A percentile compares a stretch with the other conserved stretches of the same genome.
Conservation (phyloP, 495 filamentous ascomycete genomes). For the Neurospora sp. region DNA sequence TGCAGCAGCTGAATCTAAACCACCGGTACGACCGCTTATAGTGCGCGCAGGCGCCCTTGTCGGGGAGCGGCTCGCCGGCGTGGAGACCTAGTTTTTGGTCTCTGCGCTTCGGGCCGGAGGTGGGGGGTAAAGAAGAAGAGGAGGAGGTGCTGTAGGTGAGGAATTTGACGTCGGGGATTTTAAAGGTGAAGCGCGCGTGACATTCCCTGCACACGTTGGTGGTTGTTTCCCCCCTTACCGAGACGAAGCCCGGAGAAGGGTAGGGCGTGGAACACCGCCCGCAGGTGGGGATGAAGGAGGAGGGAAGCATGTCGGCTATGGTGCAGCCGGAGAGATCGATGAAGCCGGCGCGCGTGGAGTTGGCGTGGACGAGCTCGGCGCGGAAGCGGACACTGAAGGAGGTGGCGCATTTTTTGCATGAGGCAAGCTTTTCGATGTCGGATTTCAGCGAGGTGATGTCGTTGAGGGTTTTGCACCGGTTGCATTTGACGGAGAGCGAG, state of each 20-base stretch:
- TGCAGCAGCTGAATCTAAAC: conserved; percentile 62
- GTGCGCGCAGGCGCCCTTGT: conserved; percentile 64
- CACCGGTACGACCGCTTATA: conserved; percentile 75
- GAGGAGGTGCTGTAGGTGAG: conserved; percentile 47
- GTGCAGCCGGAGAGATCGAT: conserved; percentile 73
- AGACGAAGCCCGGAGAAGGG: conserved; percentile 51
- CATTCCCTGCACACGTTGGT: conserved; percentile 75
- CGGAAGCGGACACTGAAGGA: conserved; percentile 60
- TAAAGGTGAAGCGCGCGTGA: conserved; percentile 75
- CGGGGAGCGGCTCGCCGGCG: conserved; percentile 68
- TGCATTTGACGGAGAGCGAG: conserved; percentile 70
- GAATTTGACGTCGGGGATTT: conserved; percentile 73
- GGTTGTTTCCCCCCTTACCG: conserved; percentile 64
- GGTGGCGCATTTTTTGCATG: conserved; percentile 72
- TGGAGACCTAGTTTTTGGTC: conserved; percentile 71
- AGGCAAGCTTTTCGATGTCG: conserved; percentile 28
- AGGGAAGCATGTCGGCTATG: conserved; percentile 66
- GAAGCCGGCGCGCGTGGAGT: conserved; percentile 70
- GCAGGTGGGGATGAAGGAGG: conserved; percentile 77
- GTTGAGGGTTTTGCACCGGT: conserved; percentile 67
- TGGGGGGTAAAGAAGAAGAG: conserved; percentile 25
- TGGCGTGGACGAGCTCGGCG: conserved; percentile 64
- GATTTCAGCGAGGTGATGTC: conserved; percentile 59
- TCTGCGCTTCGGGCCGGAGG: conserved; percentile 41
- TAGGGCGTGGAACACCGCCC: conserved; percentile 59